Evolutionary conservation across 1,284 basidiomycete species (phyloP).

Genomic region (Rhodotorula sp.): DNA sequence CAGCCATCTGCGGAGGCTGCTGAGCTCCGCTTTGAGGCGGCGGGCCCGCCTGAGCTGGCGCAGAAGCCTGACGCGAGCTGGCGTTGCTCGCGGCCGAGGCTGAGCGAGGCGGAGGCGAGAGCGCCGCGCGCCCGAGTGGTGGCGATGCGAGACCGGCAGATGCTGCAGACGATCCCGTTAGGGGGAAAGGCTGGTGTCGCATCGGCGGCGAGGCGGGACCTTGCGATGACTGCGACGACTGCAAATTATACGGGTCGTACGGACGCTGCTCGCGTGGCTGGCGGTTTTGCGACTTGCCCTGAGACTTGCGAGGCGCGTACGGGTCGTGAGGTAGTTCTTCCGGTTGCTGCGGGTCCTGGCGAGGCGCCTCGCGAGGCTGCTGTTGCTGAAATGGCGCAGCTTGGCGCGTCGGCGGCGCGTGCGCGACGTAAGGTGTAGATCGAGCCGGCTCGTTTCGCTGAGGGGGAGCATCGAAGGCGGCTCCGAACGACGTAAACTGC

Average conservation of each 20-base stretch:
- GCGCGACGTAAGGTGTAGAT: slow-evolving; percentile 17
- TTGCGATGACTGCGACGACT: neutral
- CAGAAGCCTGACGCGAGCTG: neutral
- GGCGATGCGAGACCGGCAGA: neutral
- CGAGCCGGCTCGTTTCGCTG: neutral
- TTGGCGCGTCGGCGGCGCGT: slow-evolving; percentile 22
- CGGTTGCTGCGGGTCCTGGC: neutral
- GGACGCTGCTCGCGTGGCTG: neutral
- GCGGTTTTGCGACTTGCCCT: neutral
- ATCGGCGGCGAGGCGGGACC: slow-evolving; percentile 4
- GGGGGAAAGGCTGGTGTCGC: neutral
- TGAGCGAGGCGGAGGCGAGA: slow-evolving; percentile 20
- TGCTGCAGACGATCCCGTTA: neutral
- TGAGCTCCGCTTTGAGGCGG: neutral
- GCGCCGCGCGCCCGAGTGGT: neutral
- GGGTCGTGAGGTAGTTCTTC: neutral
- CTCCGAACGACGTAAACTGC: slow-evolving; percentile 26
- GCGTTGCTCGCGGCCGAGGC: slow-evolving; percentile 7
- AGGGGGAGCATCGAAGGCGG: slow-evolving; percentile 9
- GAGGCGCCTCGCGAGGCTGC: neutral
- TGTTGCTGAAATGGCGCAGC: neutral
- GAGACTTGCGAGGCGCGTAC: neutral
- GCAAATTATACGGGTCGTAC: slow-evolving; percentile 12
- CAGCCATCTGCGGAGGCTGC: slow-evolving; percentile 1
- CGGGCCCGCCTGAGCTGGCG: neutral